Evolutionary conservation across 805 yeast species (phyloP), one percentile per base, ranked within the genome.

Genomic region (Wickerhamomyces queroliae): DNA sequence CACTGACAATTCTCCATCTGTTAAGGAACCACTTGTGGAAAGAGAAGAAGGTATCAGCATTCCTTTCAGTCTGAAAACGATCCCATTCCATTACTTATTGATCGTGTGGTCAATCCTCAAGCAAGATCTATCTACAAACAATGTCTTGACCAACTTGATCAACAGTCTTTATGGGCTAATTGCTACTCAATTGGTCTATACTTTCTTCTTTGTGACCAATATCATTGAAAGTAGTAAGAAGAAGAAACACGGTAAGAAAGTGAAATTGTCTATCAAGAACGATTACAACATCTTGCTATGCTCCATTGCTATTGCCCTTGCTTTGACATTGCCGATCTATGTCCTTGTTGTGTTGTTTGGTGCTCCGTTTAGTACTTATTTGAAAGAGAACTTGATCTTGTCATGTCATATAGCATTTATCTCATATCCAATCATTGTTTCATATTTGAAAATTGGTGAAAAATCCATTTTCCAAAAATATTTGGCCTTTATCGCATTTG

Each of bases 301-400:
- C 33, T 45, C 40, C 0, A 10, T 43, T 5, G 7, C 49, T 7
- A 24, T 52, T 41, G 32, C 55, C 1, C 4, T 45, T 1, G 12
- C 49, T 5, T 44, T 58, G 2, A 32, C 62, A 0, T 22, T 57
- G 2, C 61, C 67, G 5, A 17, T 63, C 6, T 58, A 59, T 34
- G 26, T 61, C 2, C 42, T 70, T 2, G 56, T 83, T 34, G 66
- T 88, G 2, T 50, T 88, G 11, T 76, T 86, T 53, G 97, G 97
- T 7, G 95, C 96, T 0, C 96, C 96, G 12, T 64, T 83, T 32
- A 62, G 76, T 1, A 64, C 75, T 2, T 67, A 70, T 26, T 42
- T 72, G 24, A 47, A 43, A 8, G 82, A 78, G 52, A 86, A 95
- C 0, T 68, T 70, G 46, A 54, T 81, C 4, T 61, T 85, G 35